Conservation (phyloP, 2,329 filamentous ascomycete genomes). For the Diaporthe velutina region DNA sequence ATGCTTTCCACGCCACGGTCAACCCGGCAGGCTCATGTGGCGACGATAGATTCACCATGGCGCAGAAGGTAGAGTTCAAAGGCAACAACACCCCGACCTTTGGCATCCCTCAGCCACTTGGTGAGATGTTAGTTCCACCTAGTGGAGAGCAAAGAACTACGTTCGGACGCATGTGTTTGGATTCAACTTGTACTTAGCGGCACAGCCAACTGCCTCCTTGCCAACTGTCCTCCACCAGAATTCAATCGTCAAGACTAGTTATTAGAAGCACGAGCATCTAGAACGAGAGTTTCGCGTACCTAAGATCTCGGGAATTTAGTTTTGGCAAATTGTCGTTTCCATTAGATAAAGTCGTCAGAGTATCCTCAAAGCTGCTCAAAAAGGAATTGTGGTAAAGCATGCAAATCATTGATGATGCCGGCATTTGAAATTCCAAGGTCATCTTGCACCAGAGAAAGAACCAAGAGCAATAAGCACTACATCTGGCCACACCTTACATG, state of each 20-base stretch:
- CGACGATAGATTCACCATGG: constrained; percentile 4
- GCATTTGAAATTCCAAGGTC: background rate
- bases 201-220: background rate
- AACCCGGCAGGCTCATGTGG: background rate
- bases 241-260: background rate
- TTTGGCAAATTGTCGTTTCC: background rate
- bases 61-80: constrained; percentile 8
- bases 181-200: background rate
- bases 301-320: too few relatives aligned
- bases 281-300: background rate
- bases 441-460: background rate
- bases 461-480: background rate
- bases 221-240: rapidly evolving
- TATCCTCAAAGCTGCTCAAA: background rate
- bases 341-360: background rate
- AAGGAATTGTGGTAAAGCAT: background rate
- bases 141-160: constrained; percentile 15
- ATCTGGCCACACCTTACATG: background rate
- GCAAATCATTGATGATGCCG: background rate
- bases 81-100: constrained; percentile 25
- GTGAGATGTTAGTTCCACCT: background rate
- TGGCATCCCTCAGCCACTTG: background rate
- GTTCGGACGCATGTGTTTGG: background rate
- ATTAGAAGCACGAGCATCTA: background rate
- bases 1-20: constrained; percentile 23